phyloP scores from a whole-genome alignment of 1,284 basidiomycete genomes.

The Ceratobasidium sp. region DNA sequence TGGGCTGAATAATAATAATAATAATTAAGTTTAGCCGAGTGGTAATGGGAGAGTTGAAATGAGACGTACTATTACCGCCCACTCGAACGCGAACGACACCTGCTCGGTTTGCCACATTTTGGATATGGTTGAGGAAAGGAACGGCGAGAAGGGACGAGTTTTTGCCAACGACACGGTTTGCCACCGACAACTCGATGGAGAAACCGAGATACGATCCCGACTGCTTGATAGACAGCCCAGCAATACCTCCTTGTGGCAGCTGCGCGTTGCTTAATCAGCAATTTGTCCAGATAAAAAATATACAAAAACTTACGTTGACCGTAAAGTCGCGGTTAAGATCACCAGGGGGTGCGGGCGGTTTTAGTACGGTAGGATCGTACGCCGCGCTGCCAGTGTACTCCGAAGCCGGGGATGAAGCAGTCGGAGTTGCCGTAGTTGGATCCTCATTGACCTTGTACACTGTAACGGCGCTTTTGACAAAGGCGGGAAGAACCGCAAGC shows the following conservation, averaged over 20 bases:
- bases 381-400: constrained; percentile 24
- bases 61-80: constrained; percentile 78
- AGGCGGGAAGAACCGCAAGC: not conserved
- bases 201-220: constrained; percentile 40
- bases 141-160: constrained; percentile 61
- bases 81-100: constrained; percentile 71
- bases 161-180: constrained; percentile 56
- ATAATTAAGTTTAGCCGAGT: not conserved
- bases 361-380: constrained; percentile 39
- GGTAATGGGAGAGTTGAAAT: not conserved
- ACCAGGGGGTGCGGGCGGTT: constrained; percentile 33
- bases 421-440: constrained; percentile 17
- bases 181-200: constrained; percentile 45
- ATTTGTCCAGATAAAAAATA: constrained; percentile 2
- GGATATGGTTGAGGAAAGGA: constrained; percentile 79
- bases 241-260: not conserved
- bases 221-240: constrained; percentile 22
- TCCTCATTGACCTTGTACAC: constrained; percentile 6
- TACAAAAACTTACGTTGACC: constrained; percentile 31
- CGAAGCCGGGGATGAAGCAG: not conserved
- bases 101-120: constrained; percentile 68
- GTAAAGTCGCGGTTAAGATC: constrained; percentile 22
- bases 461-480: constrained; percentile 10
- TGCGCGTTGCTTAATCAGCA: not conserved
- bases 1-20: constrained; percentile 48